phyloP scores from a whole-genome alignment of 148 eudicot genomes.

The Persicaria maculosa region DNA sequence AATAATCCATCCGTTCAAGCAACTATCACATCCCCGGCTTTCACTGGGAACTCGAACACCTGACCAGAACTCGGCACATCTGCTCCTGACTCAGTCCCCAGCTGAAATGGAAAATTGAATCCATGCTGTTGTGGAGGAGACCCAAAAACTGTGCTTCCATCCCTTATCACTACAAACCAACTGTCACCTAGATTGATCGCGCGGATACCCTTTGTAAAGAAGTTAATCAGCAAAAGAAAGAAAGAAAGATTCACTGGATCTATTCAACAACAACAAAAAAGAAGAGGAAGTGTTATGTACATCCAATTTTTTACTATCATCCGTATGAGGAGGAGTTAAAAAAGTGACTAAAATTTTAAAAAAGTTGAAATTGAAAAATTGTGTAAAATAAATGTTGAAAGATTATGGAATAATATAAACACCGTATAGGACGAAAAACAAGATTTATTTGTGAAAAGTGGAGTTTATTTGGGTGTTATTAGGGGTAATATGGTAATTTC shows the following conservation, averaged over 20 bases:
- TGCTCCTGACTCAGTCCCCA: conserved; percentile 38
- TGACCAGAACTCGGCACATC: conserved; percentile 90
- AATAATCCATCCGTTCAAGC: conserved; percentile 88
- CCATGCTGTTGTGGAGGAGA: conserved; percentile 82
- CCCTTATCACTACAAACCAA: conserved; percentile 73
- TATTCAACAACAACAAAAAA: too few relatives aligned
- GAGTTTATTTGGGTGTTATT: too few relatives aligned
- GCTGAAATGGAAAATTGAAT: conserved; percentile 85
- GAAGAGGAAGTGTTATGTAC: too few relatives aligned
- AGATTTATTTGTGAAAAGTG: too few relatives aligned
- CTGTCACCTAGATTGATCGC: conserved; percentile 97
- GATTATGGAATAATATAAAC: too few relatives aligned
- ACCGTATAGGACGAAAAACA: too few relatives aligned
- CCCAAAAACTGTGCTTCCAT: conserved; percentile 61
- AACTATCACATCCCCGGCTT: conserved; percentile 68
- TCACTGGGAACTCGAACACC: conserved; percentile 65
- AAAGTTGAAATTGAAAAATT: too few relatives aligned
- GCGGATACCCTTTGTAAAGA: conserved; percentile 50
- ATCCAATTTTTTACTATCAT: too few relatives aligned
- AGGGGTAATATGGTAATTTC: too few relatives aligned
- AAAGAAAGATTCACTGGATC: not conserved
- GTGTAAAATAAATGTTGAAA: too few relatives aligned
- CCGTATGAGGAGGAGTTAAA: too few relatives aligned
- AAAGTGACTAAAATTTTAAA: too few relatives aligned
- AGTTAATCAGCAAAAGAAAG: conserved; percentile 4